Percentiles rank a stretch among this genome's conserved stretches.
phyloP scores from a whole-genome alignment of 116 monocot species.

The Iris pallida region DNA sequence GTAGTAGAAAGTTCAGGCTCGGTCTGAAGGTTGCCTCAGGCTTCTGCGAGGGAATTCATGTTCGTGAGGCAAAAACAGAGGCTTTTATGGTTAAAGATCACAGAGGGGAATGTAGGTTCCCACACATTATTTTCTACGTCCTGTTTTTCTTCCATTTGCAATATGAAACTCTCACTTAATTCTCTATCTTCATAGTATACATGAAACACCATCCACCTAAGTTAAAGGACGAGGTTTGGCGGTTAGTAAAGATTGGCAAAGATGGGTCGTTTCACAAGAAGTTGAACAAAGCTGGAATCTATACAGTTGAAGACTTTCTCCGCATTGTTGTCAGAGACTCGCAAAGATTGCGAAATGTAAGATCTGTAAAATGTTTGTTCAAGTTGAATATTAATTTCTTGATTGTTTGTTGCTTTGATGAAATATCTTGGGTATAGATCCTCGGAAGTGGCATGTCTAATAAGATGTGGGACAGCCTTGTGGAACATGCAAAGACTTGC shows the following conservation, averaged over 20 bases:
- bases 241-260: conserved; percentile 97
- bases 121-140: conserved; percentile 1
- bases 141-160: background rate
- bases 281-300: conserved; percentile 55
- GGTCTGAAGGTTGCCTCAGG: conserved; percentile 15
- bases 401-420: background rate
- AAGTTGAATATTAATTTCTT: background rate
- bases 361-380: conserved; percentile 3
- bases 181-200: conserved; percentile 52
- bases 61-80: conserved; percentile 24
- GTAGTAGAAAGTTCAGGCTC: conserved; percentile 19
- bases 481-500: conserved; percentile 96
- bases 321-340: conserved; percentile 60
- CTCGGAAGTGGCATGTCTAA: conserved; percentile 98
- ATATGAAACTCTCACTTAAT: background rate
- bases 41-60: conserved; percentile 14
- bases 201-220: conserved; percentile 93
- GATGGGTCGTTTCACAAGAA: conserved; percentile 90
- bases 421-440: conserved; percentile 37
- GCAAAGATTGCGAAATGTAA: conserved; percentile 66
- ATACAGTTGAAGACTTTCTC: conserved; percentile 81
- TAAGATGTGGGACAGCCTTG: conserved; percentile 97
- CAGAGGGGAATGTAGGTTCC: conserved; percentile 28
- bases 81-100: conserved; percentile 26
- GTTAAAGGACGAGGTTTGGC: conserved; percentile 86